Conservation (phyloP, 2,329 filamentous ascomycete genomes). For the Penicillium glabrum region DNA sequence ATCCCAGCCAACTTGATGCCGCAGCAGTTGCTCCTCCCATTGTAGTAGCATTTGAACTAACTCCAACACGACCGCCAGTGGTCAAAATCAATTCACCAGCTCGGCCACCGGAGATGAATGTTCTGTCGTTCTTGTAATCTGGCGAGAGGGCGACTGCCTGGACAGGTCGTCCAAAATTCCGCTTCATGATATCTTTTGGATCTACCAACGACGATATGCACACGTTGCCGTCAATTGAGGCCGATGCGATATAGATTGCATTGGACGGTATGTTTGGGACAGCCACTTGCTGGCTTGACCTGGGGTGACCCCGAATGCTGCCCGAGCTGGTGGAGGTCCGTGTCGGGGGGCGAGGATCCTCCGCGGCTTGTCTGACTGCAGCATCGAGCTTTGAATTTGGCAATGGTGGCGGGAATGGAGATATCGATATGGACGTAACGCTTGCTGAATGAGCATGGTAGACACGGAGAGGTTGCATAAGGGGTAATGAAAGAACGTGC, state of each 20-base stretch:
- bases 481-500: constrained; percentile 83
- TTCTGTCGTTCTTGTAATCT: constrained; percentile 84
- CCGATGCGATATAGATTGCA: constrained; percentile 88
- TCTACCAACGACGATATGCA: constrained; percentile 87
- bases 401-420: constrained; percentile 71
- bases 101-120: constrained; percentile 86
- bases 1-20: constrained; percentile 87
- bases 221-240: constrained; percentile 93
- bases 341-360: constrained; percentile 24
- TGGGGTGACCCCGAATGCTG: constrained; percentile 32
- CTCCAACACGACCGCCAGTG: constrained; percentile 73
- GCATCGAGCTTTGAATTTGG: constrained; percentile 43
- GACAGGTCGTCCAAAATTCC: constrained; percentile 91
- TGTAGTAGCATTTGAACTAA: constrained; percentile 81
- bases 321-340: constrained; percentile 30
- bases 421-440: constrained; percentile 85
- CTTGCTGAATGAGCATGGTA: constrained; percentile 94
- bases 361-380: constrained; percentile 31
- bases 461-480: constrained; percentile 75
- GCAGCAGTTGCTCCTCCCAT: constrained; percentile 71
- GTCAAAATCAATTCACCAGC: constrained; percentile 88
- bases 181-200: constrained; percentile 81
- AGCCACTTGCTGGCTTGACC: constrained; percentile 17
- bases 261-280: constrained; percentile 79
- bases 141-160: constrained; percentile 93